Conservation (phyloP, 495 filamentous ascomycete genomes). For the Margaritispora aquatica region DNA sequence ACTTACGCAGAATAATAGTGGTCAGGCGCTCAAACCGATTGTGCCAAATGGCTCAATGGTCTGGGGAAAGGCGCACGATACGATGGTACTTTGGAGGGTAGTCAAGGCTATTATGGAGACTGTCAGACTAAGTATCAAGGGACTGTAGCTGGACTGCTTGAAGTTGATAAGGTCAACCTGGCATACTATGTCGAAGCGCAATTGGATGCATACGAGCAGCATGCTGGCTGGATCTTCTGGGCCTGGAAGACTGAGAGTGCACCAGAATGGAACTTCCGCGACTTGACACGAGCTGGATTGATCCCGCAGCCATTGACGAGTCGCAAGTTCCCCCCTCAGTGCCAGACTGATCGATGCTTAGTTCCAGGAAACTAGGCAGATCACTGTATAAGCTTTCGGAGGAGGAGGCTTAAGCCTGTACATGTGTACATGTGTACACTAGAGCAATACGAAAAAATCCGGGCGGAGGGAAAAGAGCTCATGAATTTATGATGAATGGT, state of each 20-base stretch:
- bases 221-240: slow-evolving; percentile 74
- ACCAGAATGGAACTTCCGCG: slow-evolving; percentile 83
- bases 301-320: slow-evolving; percentile 24
- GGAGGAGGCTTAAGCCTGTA: background rate
- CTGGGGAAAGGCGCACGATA: slow-evolving; percentile 63
- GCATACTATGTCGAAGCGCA: slow-evolving; percentile 64
- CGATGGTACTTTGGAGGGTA: slow-evolving; percentile 52
- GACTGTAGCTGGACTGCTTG: slow-evolving; percentile 43
- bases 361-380: slow-evolving; percentile 17
- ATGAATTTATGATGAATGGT: background rate
- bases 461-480: background rate
- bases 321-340: slow-evolving; percentile 20
- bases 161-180: slow-evolving; percentile 49
- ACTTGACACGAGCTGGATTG: slow-evolving; percentile 31
- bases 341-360: slow-evolving; percentile 13
- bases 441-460: no score
- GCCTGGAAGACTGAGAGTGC: slow-evolving; percentile 78
- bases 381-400: background rate
- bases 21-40: slow-evolving; percentile 67
- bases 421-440: background rate
- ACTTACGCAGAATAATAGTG: no score
- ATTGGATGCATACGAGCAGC: slow-evolving; percentile 65
- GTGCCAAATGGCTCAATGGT: slow-evolving; percentile 67
- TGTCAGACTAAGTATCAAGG: slow-evolving; percentile 55
- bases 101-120: slow-evolving; percentile 42